Conservation (phyloP, 768 basidiomycete species). For the Butyriboletus loyo region DNA sequence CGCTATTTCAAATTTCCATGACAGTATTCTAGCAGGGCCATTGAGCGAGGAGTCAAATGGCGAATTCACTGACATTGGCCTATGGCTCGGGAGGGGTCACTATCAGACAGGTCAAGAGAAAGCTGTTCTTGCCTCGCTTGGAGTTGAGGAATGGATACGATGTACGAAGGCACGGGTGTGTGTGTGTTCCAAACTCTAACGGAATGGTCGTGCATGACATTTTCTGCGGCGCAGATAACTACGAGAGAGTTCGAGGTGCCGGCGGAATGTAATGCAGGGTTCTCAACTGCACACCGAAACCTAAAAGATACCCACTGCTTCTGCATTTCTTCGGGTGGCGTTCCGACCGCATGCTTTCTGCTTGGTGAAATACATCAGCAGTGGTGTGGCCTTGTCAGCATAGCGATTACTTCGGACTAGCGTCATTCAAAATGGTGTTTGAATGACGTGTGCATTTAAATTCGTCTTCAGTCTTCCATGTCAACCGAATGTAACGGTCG, state of each 20-base stretch:
- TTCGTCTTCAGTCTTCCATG: neutral
- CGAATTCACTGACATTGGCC: constrained; percentile 50
- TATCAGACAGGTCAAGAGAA: constrained; percentile 28
- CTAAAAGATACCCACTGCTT: constrained; percentile 14
- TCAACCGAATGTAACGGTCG: neutral
- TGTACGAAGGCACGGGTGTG: constrained; percentile 13
- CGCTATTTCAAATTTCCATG: constrained; percentile 39
- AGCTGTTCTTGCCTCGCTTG: constrained; percentile 34
- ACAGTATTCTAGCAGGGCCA: constrained; percentile 53
- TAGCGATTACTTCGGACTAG: constrained; percentile 13
- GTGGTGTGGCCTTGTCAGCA: constrained; percentile 22
- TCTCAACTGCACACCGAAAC: constrained; percentile 6
- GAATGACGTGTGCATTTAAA: neutral
- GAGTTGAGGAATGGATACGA: constrained; percentile 24
- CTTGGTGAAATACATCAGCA: constrained; percentile 30
- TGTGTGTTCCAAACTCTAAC: neutral
- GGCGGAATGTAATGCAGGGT: constrained; percentile 9
- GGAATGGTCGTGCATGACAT: constrained; percentile 5
- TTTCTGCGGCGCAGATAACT: constrained; percentile 14
- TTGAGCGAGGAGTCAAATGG: constrained; percentile 48
- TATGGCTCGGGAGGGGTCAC: constrained; percentile 49
- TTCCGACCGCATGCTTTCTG: constrained; percentile 37
- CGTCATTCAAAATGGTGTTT: neutral
- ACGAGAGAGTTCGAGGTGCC: constrained; percentile 13
- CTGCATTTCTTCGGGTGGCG: constrained; percentile 12